phyloP scores from a whole-genome alignment of 139 green algal genomes.

The Micromonas pusilla region DNA sequence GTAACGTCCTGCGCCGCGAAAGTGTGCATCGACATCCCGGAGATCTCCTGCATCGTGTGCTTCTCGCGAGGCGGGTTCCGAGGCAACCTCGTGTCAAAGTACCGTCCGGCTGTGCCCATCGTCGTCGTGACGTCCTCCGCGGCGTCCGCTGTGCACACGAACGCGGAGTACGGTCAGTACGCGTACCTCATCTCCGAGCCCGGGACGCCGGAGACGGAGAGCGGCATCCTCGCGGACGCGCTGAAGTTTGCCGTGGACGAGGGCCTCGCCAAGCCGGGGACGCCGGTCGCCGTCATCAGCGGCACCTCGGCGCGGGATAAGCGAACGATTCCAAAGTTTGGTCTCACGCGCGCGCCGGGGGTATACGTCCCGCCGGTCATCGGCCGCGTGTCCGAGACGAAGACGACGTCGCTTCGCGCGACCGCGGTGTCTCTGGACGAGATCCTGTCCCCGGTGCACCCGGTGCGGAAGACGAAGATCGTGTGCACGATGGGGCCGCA shows the following conservation, averaged over 20 bases:
- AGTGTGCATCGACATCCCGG: constrained; percentile 45
- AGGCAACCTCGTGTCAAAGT: constrained; percentile 54
- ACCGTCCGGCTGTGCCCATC: constrained; percentile 50
- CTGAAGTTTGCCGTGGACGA: not conserved
- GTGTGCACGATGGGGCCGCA: constrained; percentile 47
- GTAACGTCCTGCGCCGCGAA: constrained; percentile 41
- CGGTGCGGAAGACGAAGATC: constrained; percentile 46
- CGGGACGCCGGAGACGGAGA: not conserved
- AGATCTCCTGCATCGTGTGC: constrained; percentile 49
- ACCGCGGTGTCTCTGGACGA: not conserved
- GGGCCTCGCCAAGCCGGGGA: not conserved
- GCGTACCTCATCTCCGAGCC: not conserved
- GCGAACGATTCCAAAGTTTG: too few relatives aligned
- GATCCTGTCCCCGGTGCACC: not conserved
- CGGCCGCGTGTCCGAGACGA: too few relatives aligned
- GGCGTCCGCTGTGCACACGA: not conserved
- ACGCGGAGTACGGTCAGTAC: not conserved
- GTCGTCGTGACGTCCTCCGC: constrained; percentile 45
- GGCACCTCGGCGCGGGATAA: not conserved
- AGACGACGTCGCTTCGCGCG: not conserved
- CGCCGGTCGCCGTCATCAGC: not conserved
- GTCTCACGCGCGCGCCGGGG: too few relatives aligned
- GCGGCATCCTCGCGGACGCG: too few relatives aligned
- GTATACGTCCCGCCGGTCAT: too few relatives aligned
- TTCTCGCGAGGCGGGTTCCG: constrained; percentile 51